These are phyloP conservation scores for Odontarrhena argentea DNA, from an alignment of 345 rosid species.

Conservation along the genomic window DNA sequence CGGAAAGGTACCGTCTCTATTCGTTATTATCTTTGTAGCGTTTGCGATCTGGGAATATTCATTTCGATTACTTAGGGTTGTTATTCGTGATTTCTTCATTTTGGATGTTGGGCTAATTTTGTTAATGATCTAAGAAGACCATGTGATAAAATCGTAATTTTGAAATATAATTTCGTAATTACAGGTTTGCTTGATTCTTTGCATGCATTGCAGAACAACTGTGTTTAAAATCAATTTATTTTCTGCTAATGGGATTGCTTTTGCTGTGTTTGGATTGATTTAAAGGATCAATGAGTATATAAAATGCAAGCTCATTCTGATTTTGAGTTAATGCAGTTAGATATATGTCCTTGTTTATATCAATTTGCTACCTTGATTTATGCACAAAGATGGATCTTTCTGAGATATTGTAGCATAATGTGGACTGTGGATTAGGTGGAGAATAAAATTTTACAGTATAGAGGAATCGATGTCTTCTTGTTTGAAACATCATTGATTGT, in stretches of 20 bases:
- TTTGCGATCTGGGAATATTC: slow-evolving; percentile 19
- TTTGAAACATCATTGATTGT: background rate
- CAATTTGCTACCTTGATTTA: background rate
- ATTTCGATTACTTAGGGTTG: background rate
- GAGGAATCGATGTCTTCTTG: background rate
- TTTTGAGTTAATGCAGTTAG: background rate
- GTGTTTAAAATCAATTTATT: background rate
- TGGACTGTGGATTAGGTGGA: background rate
- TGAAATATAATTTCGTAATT: background rate
- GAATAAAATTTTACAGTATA: background rate
- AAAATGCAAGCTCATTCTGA: background rate
- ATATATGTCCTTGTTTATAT: background rate
- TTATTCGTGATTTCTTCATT: background rate
- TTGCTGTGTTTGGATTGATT: background rate
- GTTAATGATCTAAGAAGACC: slow-evolving; percentile 1
- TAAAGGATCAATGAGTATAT: background rate
- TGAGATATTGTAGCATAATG: slow-evolving; percentile 3
- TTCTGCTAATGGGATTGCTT: background rate
- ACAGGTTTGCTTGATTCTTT: background rate
- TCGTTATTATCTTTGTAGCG: background rate
- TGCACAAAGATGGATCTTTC: slow-evolving; percentile 9
- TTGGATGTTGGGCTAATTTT: background rate
- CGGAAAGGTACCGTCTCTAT: slow-evolving; percentile 33
- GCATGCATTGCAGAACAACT: slow-evolving; percentile 22
- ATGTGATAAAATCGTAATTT: background rate